Evolutionary conservation across 2,329 filamentous ascomycete species (phyloP).

Genomic region (Fusarium newnesense): DNA sequence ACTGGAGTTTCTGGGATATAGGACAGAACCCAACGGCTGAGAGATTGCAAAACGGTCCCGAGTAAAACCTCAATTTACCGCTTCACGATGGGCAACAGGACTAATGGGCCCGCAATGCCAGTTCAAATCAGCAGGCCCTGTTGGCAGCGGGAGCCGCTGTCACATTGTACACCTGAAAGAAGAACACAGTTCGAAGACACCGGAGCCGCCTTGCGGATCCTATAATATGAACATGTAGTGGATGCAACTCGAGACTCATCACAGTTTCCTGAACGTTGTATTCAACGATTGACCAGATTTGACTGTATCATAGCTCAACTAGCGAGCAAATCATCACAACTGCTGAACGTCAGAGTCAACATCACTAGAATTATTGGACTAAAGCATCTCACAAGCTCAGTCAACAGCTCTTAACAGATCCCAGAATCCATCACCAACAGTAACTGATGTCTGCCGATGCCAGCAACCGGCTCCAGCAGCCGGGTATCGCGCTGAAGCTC

Average conservation of each 20-base stretch:
- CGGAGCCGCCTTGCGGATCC: slow-evolving; percentile 41
- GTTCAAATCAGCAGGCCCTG: slow-evolving; percentile 33
- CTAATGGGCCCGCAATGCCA: slow-evolving; percentile 35
- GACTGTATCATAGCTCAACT: slow-evolving; percentile 14
- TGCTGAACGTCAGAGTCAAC: neutral
- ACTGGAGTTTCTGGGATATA: neutral
- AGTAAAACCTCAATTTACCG: slow-evolving; percentile 22
- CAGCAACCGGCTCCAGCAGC: slow-evolving; percentile 41
- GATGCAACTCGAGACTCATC: slow-evolving; percentile 22
- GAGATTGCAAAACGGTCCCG: slow-evolving; percentile 22
- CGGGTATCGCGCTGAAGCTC: slow-evolving; percentile 38
- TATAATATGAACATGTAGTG: slow-evolving; percentile 25
- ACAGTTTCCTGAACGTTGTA: slow-evolving; percentile 20
- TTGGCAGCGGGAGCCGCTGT: slow-evolving; percentile 36
- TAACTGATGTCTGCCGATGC: slow-evolving; percentile 28
- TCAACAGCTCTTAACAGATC: slow-evolving; percentile 3
- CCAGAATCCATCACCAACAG: neutral
- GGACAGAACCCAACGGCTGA: slow-evolving; percentile 10
- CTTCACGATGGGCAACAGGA: slow-evolving; percentile 31
- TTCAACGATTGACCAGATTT: slow-evolving; percentile 7
- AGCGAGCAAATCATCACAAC: neutral
- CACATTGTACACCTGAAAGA: slow-evolving; percentile 25
- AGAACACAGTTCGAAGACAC: slow-evolving; percentile 20
- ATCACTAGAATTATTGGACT: slow-evolving; percentile 1
- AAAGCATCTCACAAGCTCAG: slow-evolving; percentile 10